Percentiles rank a stretch among this genome's conserved stretches.
Conservation (phyloP, 352 stramenopile species). For the Lagenidium sp. region DNA sequence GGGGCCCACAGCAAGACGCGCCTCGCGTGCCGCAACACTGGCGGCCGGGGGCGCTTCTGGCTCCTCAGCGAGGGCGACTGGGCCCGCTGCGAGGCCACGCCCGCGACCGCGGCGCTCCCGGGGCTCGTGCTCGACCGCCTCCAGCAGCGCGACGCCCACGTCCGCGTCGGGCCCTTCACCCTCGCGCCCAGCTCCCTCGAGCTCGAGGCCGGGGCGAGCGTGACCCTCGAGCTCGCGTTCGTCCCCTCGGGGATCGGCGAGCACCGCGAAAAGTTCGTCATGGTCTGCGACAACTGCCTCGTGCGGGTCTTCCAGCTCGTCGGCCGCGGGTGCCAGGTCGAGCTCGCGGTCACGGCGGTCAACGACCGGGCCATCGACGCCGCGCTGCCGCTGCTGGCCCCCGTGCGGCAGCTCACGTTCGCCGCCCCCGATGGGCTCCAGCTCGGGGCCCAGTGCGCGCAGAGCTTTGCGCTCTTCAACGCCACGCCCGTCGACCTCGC, state of each 20-base stretch:
- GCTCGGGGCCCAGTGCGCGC: constrained; percentile 16
- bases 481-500: constrained; percentile 52
- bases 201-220: constrained; percentile 27
- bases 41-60: constrained; percentile 61
- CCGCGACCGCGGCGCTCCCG: neutral
- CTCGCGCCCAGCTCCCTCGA: constrained; percentile 49
- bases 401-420: constrained; percentile 43
- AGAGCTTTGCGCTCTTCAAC: constrained; percentile 48
- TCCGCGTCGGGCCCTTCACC: constrained; percentile 36
- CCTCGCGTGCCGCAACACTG: constrained; percentile 47
- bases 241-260: constrained; percentile 45
- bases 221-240: constrained; percentile 43
- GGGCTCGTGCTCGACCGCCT: neutral
- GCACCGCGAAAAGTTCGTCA: constrained; percentile 49
- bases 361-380: constrained; percentile 39
- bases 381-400: constrained; percentile 30
- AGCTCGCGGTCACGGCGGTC: constrained; percentile 33
- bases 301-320: constrained; percentile 62
- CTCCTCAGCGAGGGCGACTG: constrained; percentile 49
- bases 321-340: constrained; percentile 57
- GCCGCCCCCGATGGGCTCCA: constrained; percentile 23
- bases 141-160: neutral
- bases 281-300: constrained; percentile 82
- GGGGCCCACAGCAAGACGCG: constrained; percentile 33
- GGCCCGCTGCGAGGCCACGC: constrained; percentile 23